phyloP scores from a whole-genome alignment of 768 basidiomycete species.

The Kwoniella pini region DNA sequence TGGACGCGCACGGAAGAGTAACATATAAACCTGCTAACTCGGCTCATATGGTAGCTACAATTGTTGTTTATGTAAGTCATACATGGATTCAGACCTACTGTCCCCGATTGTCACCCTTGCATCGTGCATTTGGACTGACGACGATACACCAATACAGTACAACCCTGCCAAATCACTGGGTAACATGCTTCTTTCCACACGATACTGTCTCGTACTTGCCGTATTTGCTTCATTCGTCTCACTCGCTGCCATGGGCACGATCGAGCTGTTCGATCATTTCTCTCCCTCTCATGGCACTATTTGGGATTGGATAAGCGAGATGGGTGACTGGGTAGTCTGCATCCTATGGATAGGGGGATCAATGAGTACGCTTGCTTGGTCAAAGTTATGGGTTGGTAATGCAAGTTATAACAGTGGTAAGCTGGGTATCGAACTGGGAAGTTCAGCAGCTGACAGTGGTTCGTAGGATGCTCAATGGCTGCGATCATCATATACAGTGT shows the following conservation, averaged over 20 bases:
- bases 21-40: conserved; percentile 65
- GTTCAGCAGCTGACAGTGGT: not conserved
- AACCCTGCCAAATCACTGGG: conserved; percentile 93
- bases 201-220: conserved; percentile 65
- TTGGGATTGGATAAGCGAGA: conserved; percentile 53
- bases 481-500: conserved; percentile 72
- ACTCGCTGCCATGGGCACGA: conserved; percentile 72
- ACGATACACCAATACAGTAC: too few species aligned
- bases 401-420: conserved; percentile 85
- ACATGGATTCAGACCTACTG: too few species aligned
- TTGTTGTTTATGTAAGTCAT: conserved; percentile 64
- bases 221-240: conserved; percentile 72
- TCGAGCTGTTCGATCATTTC: conserved; percentile 70
- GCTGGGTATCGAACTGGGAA: not conserved
- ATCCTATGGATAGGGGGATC: conserved; percentile 75
- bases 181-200: conserved; percentile 86
- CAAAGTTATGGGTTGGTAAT: conserved; percentile 86
- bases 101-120: too few species aligned
- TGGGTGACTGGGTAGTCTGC: conserved; percentile 73
- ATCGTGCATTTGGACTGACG: too few species aligned
- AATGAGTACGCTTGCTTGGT: conserved; percentile 81
- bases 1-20: conserved; percentile 53
- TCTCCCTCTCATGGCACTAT: conserved; percentile 38
- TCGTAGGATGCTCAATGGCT: conserved; percentile 56
- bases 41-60: conserved; percentile 87